A percentile compares a stretch with the other conserved stretches of the same genome.
These are phyloP conservation scores for Euphrasia arctica DNA, from an alignment of 305 asterid genomes.

Conservation along the genomic window DNA sequence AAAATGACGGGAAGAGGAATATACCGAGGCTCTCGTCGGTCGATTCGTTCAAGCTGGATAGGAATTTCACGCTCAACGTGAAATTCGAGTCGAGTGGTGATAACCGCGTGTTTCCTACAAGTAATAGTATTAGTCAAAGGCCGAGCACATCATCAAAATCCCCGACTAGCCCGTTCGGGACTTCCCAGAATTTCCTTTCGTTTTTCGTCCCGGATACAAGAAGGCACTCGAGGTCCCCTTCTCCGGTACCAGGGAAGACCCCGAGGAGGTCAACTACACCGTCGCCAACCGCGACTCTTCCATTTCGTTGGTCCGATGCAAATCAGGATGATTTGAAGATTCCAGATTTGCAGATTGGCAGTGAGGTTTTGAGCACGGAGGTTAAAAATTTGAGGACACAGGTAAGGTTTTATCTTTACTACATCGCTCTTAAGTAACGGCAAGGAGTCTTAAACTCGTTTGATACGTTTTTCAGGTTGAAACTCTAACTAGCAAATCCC, in stretches of 20 bases:
- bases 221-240: slow-evolving; percentile 50
- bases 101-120: slow-evolving; percentile 36
- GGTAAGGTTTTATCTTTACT: slow-evolving; percentile 38
- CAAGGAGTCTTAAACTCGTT: background rate
- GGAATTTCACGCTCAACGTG: slow-evolving; percentile 29
- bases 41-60: slow-evolving; percentile 60
- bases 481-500: slow-evolving; percentile 60
- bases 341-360: slow-evolving; percentile 33
- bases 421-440: background rate
- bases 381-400: slow-evolving; percentile 64
- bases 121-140: slow-evolving; percentile 28
- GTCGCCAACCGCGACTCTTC: slow-evolving; percentile 28
- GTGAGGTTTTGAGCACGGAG: slow-evolving; percentile 49
- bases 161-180: slow-evolving; percentile 42
- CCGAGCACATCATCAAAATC: slow-evolving; percentile 52
- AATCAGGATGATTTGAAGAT: slow-evolving; percentile 39
- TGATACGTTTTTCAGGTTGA: slow-evolving; percentile 51
- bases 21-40: slow-evolving; percentile 55
- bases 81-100: slow-evolving; percentile 41
- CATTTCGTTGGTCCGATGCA: slow-evolving; percentile 39
- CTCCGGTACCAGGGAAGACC: slow-evolving; percentile 58
- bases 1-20: slow-evolving; percentile 40
- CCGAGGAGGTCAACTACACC: slow-evolving; percentile 39
- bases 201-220: slow-evolving; percentile 48
- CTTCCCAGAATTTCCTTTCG: slow-evolving; percentile 38